Conservation (phyloP, 2,329 filamentous ascomycete species). For the Alternaria consortialis region DNA sequence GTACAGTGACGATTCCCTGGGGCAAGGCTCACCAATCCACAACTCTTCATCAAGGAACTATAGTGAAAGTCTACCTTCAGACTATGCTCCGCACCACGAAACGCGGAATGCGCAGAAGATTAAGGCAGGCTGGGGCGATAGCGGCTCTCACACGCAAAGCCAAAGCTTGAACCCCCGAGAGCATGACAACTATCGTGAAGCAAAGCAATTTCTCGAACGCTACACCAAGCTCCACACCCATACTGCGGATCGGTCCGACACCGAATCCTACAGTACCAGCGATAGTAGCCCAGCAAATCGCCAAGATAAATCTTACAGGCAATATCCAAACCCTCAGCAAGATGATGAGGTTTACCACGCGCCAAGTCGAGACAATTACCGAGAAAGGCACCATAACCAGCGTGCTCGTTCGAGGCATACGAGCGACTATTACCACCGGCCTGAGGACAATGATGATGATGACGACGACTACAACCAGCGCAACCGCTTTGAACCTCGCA, state of each 20-base stretch:
- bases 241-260: conserved; percentile 2
- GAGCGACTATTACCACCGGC: background rate
- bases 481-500: background rate
- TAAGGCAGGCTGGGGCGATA: conserved; percentile 22
- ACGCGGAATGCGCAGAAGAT: conserved; percentile 2
- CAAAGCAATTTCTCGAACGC: conserved; percentile 13
- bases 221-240: background rate
- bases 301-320: background rate
- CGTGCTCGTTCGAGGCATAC: background rate
- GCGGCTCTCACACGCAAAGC: conserved; percentile 18
- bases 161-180: conserved; percentile 14
- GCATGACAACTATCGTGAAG: conserved; percentile 14
- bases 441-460: background rate
- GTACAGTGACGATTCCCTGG: background rate
- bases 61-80: background rate
- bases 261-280: background rate
- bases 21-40: conserved; percentile 1
- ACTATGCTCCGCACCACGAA: conserved; percentile 1
- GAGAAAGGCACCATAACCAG: background rate
- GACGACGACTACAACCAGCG: background rate
- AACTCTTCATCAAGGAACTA: background rate
- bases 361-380: conserved; percentile 1
- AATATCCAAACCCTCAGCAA: background rate
- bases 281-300: background rate
- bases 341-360: background rate